Percentiles rank a stretch among this genome's conserved stretches.
Evolutionary conservation across 345 rosid genomes (phyloP).

Genomic region (Hibiscus mutabilis): DNA sequence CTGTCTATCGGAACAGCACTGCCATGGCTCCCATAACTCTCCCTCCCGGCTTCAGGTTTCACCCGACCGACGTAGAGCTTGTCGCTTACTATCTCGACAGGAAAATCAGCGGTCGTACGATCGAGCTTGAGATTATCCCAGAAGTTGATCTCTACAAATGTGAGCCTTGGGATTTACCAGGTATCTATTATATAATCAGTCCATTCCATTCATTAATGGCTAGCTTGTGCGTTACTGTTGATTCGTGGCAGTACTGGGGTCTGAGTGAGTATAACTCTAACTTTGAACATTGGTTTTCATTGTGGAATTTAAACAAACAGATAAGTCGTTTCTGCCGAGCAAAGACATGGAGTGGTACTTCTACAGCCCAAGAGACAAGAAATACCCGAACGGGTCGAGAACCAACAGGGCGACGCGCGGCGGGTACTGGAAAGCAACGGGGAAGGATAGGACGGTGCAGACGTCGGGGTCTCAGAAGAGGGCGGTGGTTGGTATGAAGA

Average conservation of each 20-base stretch:
- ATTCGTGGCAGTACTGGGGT: no score
- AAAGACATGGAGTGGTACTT: constrained; percentile 84
- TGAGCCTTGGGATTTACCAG: constrained; percentile 85
- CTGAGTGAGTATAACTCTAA: no score
- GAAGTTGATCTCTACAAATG: constrained; percentile 77
- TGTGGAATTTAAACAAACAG: constrained; percentile 22
- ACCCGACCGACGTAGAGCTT: constrained; percentile 79
- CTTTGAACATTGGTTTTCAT: neutral
- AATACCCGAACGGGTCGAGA: constrained; percentile 75
- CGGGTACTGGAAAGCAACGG: constrained; percentile 82
- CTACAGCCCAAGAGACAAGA: constrained; percentile 69
- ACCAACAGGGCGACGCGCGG: constrained; percentile 66
- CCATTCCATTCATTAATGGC: neutral
- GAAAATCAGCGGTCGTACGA: constrained; percentile 51
- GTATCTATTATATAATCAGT: constrained; percentile 16
- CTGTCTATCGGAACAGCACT: neutral
- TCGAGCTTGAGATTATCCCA: constrained; percentile 74
- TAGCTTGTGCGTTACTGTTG: neutral
- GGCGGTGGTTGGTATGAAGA: constrained; percentile 67
- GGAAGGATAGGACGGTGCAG: constrained; percentile 50
- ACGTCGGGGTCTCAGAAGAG: neutral
- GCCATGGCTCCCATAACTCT: constrained; percentile 66
- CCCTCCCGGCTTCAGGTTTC: constrained; percentile 83
- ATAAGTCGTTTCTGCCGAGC: constrained; percentile 63
- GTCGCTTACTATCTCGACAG: constrained; percentile 68